Conservation (phyloP, 164 flowering plant genomes). For the Piper betle region DNA sequence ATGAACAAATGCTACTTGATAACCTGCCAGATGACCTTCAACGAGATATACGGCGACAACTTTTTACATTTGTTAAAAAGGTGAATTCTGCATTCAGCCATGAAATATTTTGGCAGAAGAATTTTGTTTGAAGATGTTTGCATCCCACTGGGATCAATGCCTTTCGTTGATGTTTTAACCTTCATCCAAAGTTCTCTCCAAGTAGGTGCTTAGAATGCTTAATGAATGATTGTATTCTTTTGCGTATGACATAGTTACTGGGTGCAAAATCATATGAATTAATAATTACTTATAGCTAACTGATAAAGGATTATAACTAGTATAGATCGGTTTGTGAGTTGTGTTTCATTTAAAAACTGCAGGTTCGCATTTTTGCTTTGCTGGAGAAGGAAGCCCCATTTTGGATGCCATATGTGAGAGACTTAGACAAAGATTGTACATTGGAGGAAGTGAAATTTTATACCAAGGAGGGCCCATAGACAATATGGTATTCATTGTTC, state of each 20-base stretch:
- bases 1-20: slow-evolving; percentile 60
- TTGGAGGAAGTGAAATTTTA: slow-evolving; percentile 47
- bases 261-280: neutral
- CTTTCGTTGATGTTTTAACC: neutral
- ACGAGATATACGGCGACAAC: slow-evolving; percentile 75
- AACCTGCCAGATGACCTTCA: slow-evolving; percentile 81
- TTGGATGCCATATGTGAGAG: slow-evolving; percentile 69
- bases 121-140: neutral
- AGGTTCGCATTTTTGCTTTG: slow-evolving; percentile 63
- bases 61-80: slow-evolving; percentile 57
- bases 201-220: neutral
- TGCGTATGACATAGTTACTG: too few relatives aligned
- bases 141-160: neutral
- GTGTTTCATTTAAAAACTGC: slow-evolving; percentile 4
- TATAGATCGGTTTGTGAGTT: neutral
- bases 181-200: neutral
- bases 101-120: too few relatives aligned
- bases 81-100: slow-evolving; percentile 16
- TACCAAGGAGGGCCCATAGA: slow-evolving; percentile 36
- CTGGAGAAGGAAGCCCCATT: slow-evolving; percentile 46
- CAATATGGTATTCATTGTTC: slow-evolving; percentile 58
- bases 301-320: neutral
- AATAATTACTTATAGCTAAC: neutral
- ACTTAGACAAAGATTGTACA: slow-evolving; percentile 52
- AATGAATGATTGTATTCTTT: neutral